Evolutionary conservation across 805 yeast genomes (phyloP).

Genomic region (Pichia deserticola): DNA sequence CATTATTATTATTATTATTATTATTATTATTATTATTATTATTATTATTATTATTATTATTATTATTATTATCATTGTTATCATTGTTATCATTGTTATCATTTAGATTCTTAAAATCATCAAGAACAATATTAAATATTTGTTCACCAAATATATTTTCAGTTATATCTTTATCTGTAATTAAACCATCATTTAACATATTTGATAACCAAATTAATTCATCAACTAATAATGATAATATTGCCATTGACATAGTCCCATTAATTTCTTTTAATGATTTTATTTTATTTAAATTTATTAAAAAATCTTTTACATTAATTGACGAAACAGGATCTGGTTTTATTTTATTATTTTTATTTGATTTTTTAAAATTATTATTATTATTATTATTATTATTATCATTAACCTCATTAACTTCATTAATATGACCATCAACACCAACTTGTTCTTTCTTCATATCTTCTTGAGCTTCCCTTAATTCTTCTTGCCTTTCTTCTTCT

Average conservation of each 20-base stretch:
- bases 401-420: neutral
- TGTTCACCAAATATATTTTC: conserved; percentile 11
- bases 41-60: neutral
- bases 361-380: neutral
- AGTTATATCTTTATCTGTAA: conserved; percentile 10
- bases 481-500: neutral
- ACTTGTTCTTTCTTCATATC: neutral
- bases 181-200: neutral
- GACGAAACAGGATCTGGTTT: conserved; percentile 5
- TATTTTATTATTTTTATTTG: conserved; percentile 2
- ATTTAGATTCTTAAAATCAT: neutral
- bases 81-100: neutral
- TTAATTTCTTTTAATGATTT: conserved; percentile 16
- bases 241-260: conserved; percentile 24
- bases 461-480: neutral
- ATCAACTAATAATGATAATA: conserved; percentile 20
- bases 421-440: neutral
- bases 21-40: conserved; percentile 4
- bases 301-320: conserved; percentile 29
- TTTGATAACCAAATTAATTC: conserved; percentile 19
- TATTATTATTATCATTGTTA: neutral
- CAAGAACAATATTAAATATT: neutral
- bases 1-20: neutral
- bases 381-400: neutral
- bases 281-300: conserved; percentile 17